Conservation (phyloP, 73 alveolate species). For the Tetrahymena borealis region DNA sequence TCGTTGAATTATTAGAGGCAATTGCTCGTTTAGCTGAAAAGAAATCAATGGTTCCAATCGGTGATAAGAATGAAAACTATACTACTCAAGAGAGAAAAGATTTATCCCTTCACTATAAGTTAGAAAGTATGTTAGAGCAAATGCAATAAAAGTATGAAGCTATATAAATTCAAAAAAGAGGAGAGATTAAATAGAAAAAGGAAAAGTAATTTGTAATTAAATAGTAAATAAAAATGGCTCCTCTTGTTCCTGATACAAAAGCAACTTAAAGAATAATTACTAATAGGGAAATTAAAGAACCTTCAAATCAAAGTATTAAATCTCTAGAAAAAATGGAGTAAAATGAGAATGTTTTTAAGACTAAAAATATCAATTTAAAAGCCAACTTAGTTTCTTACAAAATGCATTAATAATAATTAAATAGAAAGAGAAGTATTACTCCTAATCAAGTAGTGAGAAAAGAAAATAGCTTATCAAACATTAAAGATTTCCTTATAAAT, state of each 20-base stretch:
- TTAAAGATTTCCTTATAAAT: background rate
- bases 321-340: too few species aligned
- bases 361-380: background rate
- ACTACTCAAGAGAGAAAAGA: background rate
- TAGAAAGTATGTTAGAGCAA: background rate
- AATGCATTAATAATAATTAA: background rate
- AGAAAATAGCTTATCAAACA: too few species aligned
- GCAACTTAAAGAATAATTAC: background rate
- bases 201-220: background rate
- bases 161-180: background rate
- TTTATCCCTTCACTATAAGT: constrained; percentile 4
- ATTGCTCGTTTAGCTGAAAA: constrained; percentile 68
- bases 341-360: too few species aligned
- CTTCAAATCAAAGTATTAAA: too few species aligned
- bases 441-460: background rate
- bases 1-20: constrained; percentile 68
- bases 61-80: constrained; percentile 1
- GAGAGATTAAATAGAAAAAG: background rate
- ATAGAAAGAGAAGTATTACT: background rate
- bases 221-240: background rate
- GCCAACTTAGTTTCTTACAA: background rate
- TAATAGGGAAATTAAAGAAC: too few species aligned
- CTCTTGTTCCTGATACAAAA: background rate
- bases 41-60: constrained; percentile 8
- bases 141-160: background rate